Conservation (phyloP, 192 early-diverging fungal species). For the Chytriomyces sp. region DNA sequence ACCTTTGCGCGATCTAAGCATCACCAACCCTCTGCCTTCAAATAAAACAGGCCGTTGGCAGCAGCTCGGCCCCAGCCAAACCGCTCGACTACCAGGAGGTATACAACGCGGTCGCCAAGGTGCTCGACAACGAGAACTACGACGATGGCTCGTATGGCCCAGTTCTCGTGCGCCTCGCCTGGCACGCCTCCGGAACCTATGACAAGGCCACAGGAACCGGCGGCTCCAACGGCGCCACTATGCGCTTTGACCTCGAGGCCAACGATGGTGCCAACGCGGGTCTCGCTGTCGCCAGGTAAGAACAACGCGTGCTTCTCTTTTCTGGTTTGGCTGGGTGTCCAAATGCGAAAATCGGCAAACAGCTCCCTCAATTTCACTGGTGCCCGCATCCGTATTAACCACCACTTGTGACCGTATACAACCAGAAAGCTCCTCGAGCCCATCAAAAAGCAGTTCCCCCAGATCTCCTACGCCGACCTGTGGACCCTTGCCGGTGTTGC, state of each 20-base stretch:
- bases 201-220: constrained; percentile 51
- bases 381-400: not conserved
- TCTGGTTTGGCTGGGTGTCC: not conserved
- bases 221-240: constrained; percentile 73
- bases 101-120: constrained; percentile 40
- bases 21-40: not conserved
- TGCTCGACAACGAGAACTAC: constrained; percentile 45
- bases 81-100: constrained; percentile 45
- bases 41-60: not conserved
- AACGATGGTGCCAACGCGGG: constrained; percentile 68
- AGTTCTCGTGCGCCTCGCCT: constrained; percentile 59
- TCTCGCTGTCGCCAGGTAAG: constrained; percentile 43
- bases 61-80: not conserved
- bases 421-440: constrained; percentile 53
- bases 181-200: constrained; percentile 74
- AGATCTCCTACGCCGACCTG: constrained; percentile 72
- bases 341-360: not conserved
- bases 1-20: not conserved
- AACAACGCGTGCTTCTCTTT: not conserved
- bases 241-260: constrained; percentile 62
- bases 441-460: constrained; percentile 61
- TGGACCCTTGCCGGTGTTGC: constrained; percentile 74
- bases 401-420: not conserved
- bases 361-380: not conserved
- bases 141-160: constrained; percentile 71